Evolutionary conservation across 768 basidiomycete species (phyloP), one percentile per base, ranked within the genome.

Genomic region (Myochromella boudieri): DNA sequence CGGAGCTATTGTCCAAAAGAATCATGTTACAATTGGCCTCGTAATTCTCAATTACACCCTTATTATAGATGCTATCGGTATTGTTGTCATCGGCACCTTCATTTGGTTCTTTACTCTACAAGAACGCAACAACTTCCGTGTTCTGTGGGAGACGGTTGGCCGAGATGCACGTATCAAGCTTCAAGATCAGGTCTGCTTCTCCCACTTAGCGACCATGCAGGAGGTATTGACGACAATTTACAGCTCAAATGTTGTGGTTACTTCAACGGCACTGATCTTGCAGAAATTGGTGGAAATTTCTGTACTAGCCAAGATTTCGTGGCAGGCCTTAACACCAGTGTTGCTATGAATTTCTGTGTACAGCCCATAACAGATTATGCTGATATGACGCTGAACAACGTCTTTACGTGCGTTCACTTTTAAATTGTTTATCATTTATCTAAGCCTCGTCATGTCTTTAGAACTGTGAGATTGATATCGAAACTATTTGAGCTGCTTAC

Each of bases 171-270:
- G 81, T 51, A 71, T 82, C 29, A 59, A 67, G 12, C 63, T 95
- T 22, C 93, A 95, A 66, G 82, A 95, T 56, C 66, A 74, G 74
- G 91, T 91, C 52, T 49, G 76, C 66, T 42, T n/a, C n/a, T n/a
- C n/a, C n/a, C n/a, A n/a, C n/a, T n/a, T n/a, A n/a, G n/a, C n/a
- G n/a, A n/a, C n/a, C 31, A 14, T 22, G 20, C 32, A 28, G 12
- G 15, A 5, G 6, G 33, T 34, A 5, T 34, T 14, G 31, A 26
- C 27, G 22, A 32, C 10, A 39, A 28, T 42, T 56, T 31, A 31
- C 47, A 94, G 91, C 74, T 91, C 56, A 63, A 68, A 46, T 95
- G 93, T 68, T 95, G 93, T 57, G 93, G 93, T 14, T 95, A 92
- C 65, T 87, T 87, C 61, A 80, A 79, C 52, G 79, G 80, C 17